phyloP scores from a whole-genome alignment of 352 stramenopile species.

The Phytophthora multivora region DNA sequence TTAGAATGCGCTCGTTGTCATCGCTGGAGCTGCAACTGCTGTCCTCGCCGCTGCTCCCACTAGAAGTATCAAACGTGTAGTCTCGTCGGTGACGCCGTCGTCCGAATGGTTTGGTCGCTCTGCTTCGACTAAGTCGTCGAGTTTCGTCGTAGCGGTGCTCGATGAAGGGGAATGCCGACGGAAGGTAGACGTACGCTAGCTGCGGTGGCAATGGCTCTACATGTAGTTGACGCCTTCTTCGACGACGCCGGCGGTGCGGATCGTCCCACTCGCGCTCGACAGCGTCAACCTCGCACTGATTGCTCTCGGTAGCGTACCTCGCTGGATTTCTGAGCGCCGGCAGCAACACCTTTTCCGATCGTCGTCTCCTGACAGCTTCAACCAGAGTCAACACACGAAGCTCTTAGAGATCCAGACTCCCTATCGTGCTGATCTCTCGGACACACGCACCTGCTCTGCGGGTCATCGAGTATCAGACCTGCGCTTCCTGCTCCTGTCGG shows the following conservation, averaged over 20 bases:
- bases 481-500: too few species aligned
- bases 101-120: background rate
- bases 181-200: constrained; percentile 29
- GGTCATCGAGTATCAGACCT: constrained; percentile 6
- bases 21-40: constrained; percentile 16
- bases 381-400: background rate
- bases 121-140: background rate
- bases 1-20: constrained; percentile 4
- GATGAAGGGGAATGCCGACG: constrained; percentile 8
- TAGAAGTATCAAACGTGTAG: constrained; percentile 9
- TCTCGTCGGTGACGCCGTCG: background rate
- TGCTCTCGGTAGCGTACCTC: constrained; percentile 5
- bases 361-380: constrained; percentile 8
- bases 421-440: constrained; percentile 26
- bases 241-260: constrained; percentile 8
- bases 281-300: constrained; percentile 22
- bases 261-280: constrained; percentile 7
- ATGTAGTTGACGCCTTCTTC: constrained; percentile 14
- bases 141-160: constrained; percentile 2
- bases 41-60: constrained; percentile 13
- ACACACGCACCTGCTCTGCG: constrained; percentile 19
- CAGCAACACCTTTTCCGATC: constrained; percentile 18
- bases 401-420: constrained; percentile 26
- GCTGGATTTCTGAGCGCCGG: constrained; percentile 18
- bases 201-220: constrained; percentile 1